Evolutionary conservation across 2,329 filamentous ascomycete species (phyloP).

Genomic region (Calcarisporium arbuscula): DNA sequence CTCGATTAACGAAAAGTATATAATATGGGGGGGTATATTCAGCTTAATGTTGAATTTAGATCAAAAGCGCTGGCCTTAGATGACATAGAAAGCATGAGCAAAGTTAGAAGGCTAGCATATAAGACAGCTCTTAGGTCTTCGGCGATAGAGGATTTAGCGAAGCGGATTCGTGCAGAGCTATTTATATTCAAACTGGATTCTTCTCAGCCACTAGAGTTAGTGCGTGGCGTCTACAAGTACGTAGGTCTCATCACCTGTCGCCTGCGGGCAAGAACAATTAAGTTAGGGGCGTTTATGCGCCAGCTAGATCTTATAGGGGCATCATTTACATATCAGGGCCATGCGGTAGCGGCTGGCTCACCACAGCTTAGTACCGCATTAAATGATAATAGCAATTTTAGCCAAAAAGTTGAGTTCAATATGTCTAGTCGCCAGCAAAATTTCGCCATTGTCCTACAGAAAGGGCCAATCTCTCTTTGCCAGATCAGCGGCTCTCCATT

Average conservation of each 20-base stretch:
- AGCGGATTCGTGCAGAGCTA: slow-evolving; percentile 1
- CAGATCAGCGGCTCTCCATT: no score
- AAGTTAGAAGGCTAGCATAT: background rate
- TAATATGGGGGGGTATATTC: background rate
- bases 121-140: slow-evolving; percentile 1
- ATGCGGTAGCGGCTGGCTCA: no score
- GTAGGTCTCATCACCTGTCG: slow-evolving; percentile 1
- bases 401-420: no score
- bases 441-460: no score
- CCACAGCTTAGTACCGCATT: no score
- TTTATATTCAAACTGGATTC: slow-evolving; percentile 2
- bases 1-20: background rate
- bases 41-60: background rate
- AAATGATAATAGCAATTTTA: no score
- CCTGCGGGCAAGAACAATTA: background rate
- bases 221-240: background rate
- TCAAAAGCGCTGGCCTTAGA: slow-evolving; percentile 1
- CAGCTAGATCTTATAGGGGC: background rate
- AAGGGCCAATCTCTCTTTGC: no score
- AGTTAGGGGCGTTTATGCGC: background rate
- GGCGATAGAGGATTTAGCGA: background rate
- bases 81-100: background rate
- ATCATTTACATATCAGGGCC: background rate
- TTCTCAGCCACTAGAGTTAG: background rate
- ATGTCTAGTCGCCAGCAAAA: no score